A percentile compares a stretch with the other conserved stretches of the same genome.
Conservation (phyloP, 192 early-diverging fungal species). For the Coemansia sp. region DNA sequence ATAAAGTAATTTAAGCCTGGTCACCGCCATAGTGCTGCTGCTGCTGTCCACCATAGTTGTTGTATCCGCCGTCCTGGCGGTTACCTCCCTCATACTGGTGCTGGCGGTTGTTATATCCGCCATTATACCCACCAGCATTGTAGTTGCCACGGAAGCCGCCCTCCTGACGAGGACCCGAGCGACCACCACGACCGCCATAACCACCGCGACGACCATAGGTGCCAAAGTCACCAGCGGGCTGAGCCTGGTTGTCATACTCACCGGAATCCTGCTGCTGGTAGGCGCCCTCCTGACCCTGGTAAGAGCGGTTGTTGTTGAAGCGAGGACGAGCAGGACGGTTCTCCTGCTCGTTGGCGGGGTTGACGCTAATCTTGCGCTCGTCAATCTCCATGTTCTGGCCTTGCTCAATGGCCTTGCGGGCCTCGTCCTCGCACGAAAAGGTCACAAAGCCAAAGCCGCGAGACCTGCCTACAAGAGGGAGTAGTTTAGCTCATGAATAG, state of each 20-base stretch:
- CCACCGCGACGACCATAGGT: slow-evolving; percentile 9
- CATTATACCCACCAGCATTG: slow-evolving; percentile 25
- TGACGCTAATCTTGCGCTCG: slow-evolving; percentile 81
- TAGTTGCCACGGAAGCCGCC: slow-evolving; percentile 34
- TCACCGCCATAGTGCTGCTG: slow-evolving; percentile 17
- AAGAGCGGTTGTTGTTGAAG: slow-evolving; percentile 36
- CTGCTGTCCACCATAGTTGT: slow-evolving; percentile 11
- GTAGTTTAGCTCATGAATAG: no score
- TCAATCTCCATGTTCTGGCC: slow-evolving; percentile 71
- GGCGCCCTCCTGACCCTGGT: slow-evolving; percentile 24
- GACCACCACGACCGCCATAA: slow-evolving; percentile 45
- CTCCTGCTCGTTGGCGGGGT: slow-evolving; percentile 62
- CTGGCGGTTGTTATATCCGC: slow-evolving; percentile 1
- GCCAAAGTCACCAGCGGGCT: slow-evolving; percentile 5
- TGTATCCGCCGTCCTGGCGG: slow-evolving; percentile 5
- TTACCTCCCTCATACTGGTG: slow-evolving; percentile 12
- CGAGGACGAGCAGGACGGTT: slow-evolving; percentile 10
- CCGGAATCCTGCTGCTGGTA: slow-evolving; percentile 26
- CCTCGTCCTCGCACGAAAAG: slow-evolving; percentile 61
- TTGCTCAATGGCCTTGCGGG: slow-evolving; percentile 66
- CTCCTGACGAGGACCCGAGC: slow-evolving; percentile 19
- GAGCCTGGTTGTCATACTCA: slow-evolving; percentile 25
- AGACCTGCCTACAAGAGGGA: slow-evolving; percentile 55
- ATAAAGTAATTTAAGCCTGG: slow-evolving; percentile 9
- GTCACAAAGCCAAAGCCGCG: slow-evolving; percentile 90